A percentile compares a stretch with the other conserved stretches of the same genome.
phyloP scores from a whole-genome alignment of 2,329 filamentous ascomycete genomes.

The Xylariaceae sp. region DNA sequence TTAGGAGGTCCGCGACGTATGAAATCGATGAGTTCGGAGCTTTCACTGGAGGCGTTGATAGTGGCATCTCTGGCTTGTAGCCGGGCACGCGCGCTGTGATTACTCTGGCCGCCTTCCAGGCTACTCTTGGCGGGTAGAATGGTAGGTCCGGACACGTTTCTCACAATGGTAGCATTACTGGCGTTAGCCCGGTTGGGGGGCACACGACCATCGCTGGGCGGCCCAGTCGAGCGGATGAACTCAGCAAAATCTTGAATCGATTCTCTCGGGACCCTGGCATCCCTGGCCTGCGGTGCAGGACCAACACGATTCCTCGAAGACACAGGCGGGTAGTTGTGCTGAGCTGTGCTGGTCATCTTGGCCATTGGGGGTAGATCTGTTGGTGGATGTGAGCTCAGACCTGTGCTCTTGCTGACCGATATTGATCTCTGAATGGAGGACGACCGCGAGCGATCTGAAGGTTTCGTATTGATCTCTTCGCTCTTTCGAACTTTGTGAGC shows the following conservation, averaged over 20 bases:
- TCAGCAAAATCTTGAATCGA: slow-evolving; percentile 79
- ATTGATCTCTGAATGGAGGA: slow-evolving; percentile 34
- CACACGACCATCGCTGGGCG: slow-evolving; percentile 36
- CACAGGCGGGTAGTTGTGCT: slow-evolving; percentile 24
- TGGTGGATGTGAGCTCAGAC: slow-evolving; percentile 30
- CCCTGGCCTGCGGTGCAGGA: slow-evolving; percentile 47
- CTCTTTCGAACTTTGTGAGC: slow-evolving; percentile 36
- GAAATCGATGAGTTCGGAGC: slow-evolving; percentile 88
- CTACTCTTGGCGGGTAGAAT: slow-evolving; percentile 26
- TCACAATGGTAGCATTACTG: slow-evolving; percentile 16
- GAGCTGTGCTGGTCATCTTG: slow-evolving; percentile 21
- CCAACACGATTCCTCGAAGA: slow-evolving; percentile 26
- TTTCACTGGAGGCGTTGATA: slow-evolving; percentile 56
- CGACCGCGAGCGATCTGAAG: slow-evolving; percentile 32
- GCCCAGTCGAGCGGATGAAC: slow-evolving; percentile 81
- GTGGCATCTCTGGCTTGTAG: slow-evolving; percentile 66
- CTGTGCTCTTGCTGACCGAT: slow-evolving; percentile 33
- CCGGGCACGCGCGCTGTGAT: slow-evolving; percentile 39
- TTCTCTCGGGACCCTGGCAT: slow-evolving; percentile 63
- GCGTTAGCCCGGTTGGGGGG: slow-evolving; percentile 16
- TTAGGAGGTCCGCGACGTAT: slow-evolving; percentile 77
- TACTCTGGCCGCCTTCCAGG: slow-evolving; percentile 31
- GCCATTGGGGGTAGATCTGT: slow-evolving; percentile 17
- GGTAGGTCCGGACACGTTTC: slow-evolving; percentile 25
- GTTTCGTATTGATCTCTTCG: slow-evolving; percentile 39